Conservation (phyloP, 1,139 yeast species). For the Yamadazyma dendronema region DNA sequence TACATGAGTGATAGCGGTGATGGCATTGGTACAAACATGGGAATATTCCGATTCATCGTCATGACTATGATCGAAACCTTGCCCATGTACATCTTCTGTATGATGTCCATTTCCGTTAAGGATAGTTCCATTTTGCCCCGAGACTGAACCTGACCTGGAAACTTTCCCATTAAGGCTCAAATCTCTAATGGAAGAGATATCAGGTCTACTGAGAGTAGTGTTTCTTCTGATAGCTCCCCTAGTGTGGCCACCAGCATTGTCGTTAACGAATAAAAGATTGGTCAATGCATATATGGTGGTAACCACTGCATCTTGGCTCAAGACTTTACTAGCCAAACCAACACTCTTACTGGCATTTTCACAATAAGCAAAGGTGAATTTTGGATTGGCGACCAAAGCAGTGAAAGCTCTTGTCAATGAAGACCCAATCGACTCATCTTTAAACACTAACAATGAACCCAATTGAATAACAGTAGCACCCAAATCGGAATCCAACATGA, state of each 20-base stretch:
- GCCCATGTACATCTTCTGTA: neutral
- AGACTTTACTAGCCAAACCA: slow-evolving; percentile 44
- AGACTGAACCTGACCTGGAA: slow-evolving; percentile 1
- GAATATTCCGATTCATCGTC: slow-evolving; percentile 29
- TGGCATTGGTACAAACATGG: slow-evolving; percentile 56
- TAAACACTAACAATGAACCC: slow-evolving; percentile 52
- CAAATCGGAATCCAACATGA: slow-evolving; percentile 45
- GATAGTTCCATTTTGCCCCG: neutral
- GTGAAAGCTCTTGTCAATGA: slow-evolving; percentile 50
- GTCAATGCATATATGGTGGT: slow-evolving; percentile 85
- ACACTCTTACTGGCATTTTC: slow-evolving; percentile 39
- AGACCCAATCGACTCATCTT: slow-evolving; percentile 46
- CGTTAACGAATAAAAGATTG: slow-evolving; percentile 65
- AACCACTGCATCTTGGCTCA: slow-evolving; percentile 77
- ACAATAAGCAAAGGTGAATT: slow-evolving; percentile 29
- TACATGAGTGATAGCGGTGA: slow-evolving; percentile 70
- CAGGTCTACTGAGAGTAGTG: slow-evolving; percentile 20
- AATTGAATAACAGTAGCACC: slow-evolving; percentile 51
- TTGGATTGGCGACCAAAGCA: slow-evolving; percentile 46
- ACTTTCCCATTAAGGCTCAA: slow-evolving; percentile 10
- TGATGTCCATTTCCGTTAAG: slow-evolving; percentile 4
- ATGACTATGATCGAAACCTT: slow-evolving; percentile 16
- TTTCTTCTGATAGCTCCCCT: slow-evolving; percentile 28
- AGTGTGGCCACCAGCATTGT: slow-evolving; percentile 28
- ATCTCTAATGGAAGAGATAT: slow-evolving; percentile 18